These are phyloP conservation scores for Blastocladiella emersonii DNA, from an alignment of 371 early-diverging fungal species.

Conservation along the genomic window DNA sequence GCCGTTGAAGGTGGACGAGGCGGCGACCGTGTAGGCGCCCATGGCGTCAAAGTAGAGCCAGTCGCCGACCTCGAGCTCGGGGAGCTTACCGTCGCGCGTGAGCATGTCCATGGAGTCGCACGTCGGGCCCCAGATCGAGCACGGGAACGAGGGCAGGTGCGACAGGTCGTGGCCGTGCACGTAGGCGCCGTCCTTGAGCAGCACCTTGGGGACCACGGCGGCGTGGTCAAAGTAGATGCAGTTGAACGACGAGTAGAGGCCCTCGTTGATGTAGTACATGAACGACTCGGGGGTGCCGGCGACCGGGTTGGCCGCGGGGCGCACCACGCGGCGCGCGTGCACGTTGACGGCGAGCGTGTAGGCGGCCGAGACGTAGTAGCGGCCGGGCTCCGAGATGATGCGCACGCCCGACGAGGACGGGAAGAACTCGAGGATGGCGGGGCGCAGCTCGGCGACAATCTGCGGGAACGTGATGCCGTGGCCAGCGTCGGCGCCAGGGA, in stretches of 20 bases:
- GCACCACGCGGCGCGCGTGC: slow-evolving; percentile 66
- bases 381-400: slow-evolving; percentile 94
- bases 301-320: slow-evolving; percentile 13
- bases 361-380: slow-evolving; percentile 88
- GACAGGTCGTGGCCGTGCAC: neutral
- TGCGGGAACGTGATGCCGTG: slow-evolving; percentile 62
- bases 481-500: slow-evolving; percentile 63
- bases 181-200: slow-evolving; percentile 27
- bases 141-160: slow-evolving; percentile 21
- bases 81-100: slow-evolving; percentile 48
- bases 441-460: slow-evolving; percentile 65
- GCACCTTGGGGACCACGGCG: slow-evolving; percentile 52
- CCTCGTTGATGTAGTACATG: slow-evolving; percentile 84
- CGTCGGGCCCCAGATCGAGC: slow-evolving; percentile 94
- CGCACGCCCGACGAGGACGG: slow-evolving; percentile 42
- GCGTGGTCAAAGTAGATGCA: slow-evolving; percentile 95
- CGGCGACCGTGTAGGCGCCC: slow-evolving; percentile 92
- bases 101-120: slow-evolving; percentile 96
- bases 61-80: slow-evolving; percentile 81
- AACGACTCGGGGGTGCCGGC: neutral
- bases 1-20: slow-evolving; percentile 82
- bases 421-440: slow-evolving; percentile 64
- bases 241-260: slow-evolving; percentile 95
- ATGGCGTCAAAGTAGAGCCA: slow-evolving; percentile 90
- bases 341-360: slow-evolving; percentile 85